Conservation (phyloP, 257 asterid species). For the Nicotiana otophora region DNA sequence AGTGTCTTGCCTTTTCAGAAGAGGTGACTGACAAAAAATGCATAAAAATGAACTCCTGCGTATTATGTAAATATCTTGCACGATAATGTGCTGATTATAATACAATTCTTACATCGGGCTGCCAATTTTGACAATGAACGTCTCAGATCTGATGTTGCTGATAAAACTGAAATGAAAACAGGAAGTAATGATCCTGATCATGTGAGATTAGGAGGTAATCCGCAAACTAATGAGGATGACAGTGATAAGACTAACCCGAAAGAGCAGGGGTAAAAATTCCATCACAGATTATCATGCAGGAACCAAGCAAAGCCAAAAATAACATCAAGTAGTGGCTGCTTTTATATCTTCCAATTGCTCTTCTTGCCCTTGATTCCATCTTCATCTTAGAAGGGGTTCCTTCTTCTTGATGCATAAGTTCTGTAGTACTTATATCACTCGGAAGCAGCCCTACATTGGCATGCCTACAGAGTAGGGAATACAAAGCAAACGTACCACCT, state of each 20-base stretch:
- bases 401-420: conserved; percentile 44
- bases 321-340: conserved; percentile 61
- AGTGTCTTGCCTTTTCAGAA: conserved; percentile 44
- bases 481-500: conserved; percentile 94
- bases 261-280: conserved; percentile 90
- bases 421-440: conserved; percentile 39
- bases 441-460: conserved; percentile 86
- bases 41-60: neutral
- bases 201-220: neutral
- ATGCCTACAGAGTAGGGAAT: conserved; percentile 77
- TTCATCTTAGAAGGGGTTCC: conserved; percentile 34
- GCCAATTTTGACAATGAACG: conserved; percentile 69
- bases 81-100: neutral
- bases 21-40: conserved; percentile 38
- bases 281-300: conserved; percentile 85
- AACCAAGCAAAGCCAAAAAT: conserved; percentile 77
- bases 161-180: conserved; percentile 47
- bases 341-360: conserved; percentile 59
- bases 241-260: conserved; percentile 49
- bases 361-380: conserved; percentile 60
- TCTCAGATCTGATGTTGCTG: conserved; percentile 70
- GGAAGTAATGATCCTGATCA: neutral
- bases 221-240: neutral
- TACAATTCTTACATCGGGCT: conserved; percentile 42
- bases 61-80: neutral